These are phyloP conservation scores for Termitomyces sp. DNA, from an alignment of 768 basidiomycete species.

Conservation along the genomic window DNA sequence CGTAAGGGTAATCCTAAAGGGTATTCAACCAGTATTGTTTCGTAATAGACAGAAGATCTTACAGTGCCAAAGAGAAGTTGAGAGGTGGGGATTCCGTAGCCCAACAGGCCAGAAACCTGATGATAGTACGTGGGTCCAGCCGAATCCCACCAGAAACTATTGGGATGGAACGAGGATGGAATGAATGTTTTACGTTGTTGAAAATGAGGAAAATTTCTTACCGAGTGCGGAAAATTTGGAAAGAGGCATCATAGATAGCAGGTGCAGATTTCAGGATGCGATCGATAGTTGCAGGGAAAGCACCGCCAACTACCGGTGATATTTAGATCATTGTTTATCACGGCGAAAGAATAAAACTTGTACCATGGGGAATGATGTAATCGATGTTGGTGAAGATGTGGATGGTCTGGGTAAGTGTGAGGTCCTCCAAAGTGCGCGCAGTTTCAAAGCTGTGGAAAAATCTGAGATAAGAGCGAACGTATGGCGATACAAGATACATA, in stretches of 20 bases:
- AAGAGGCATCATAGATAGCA: conserved; percentile 25
- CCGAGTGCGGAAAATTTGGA: conserved; percentile 26
- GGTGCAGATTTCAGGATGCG: conserved; percentile 26
- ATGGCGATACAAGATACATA: conserved; percentile 6
- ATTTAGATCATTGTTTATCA: neutral
- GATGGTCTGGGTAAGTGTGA: conserved; percentile 21
- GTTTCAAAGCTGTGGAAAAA: conserved; percentile 21
- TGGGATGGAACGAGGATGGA: neutral
- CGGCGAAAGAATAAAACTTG: neutral
- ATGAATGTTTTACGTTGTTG: neutral
- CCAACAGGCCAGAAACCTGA: conserved; percentile 26
- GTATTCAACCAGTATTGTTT: neutral
- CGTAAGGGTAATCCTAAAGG: conserved; percentile 23
- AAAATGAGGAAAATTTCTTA: neutral
- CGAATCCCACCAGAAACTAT: conserved; percentile 32
- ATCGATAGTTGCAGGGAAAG: conserved; percentile 28
- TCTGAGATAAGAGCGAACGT: neutral
- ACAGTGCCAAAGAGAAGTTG: conserved; percentile 31
- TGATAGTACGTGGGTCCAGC: conserved; percentile 31
- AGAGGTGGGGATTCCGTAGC: conserved; percentile 23
- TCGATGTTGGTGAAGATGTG: conserved; percentile 29
- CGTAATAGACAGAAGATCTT: neutral
- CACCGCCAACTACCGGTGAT: conserved; percentile 22
- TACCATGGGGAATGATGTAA: conserved; percentile 30
- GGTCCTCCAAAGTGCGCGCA: conserved; percentile 25